Base-by-base conservation (phyloP, 495 filamentous ascomycete species). In the Beverwykella pulmonaria region DNA sequence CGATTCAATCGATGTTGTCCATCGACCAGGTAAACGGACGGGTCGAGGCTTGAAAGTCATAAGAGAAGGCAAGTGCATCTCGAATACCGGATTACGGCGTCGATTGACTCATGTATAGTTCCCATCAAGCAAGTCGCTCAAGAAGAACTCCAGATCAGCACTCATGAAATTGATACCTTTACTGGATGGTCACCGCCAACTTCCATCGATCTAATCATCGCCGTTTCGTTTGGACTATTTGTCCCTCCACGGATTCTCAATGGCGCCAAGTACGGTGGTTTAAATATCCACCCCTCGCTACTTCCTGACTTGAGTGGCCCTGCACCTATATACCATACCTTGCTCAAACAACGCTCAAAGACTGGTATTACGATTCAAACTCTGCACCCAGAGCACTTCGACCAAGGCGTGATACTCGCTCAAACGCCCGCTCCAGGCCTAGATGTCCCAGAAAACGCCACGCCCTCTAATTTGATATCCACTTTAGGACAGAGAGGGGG, bases 261-360 rank as follows among this genome's bases (percentile, higher is more conserved):
- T 26, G 75, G 70, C 5, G 83, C 90, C 17, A 82, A 83, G 60
- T 96, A 93, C 77, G 92, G 93, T 63, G 94, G 94, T 0, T 76
- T 98, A 23, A 98, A 98, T 77, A 83, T 98, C 3, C 94, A 98
- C 74, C 94, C 94, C 1, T 97, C 93, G n/a, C 74, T 96, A 7
- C 85, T 98, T 14, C 94, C 94, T 8, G 87, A 93, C 46, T 85
- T 95, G 59, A 86, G 88, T 20, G 92, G 85, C 20, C 75, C 84
- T 6, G 77, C 78, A 36, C 79, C 93, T 12, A 77, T 97, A 20
- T 89, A 93, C 59, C 89, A 93, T 76, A 86, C 90, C 49, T 81
- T 97, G 53, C 82, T 97, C 22, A 73, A 82, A 46, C 74, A 77
- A 17, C 77, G 79, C 56, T 73, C 71, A 6, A 74, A 71, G 47